Evolutionary conservation across 495 filamentous ascomycete genomes (phyloP).

Genomic region (Aspergillus haitiensis): DNA sequence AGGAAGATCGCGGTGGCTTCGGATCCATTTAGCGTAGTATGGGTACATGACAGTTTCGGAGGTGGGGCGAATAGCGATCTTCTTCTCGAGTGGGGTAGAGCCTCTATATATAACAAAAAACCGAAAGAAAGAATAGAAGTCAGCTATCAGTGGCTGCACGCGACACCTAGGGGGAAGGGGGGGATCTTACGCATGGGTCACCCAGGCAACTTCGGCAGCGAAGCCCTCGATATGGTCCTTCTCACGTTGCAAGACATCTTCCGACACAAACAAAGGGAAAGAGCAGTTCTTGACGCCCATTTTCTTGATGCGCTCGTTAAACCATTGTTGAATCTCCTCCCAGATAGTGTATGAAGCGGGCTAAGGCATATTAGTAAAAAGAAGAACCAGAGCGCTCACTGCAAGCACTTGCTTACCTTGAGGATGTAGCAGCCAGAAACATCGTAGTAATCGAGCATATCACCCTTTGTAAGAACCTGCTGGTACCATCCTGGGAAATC

Average conservation of each 20-base stretch:
- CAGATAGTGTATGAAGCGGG: constrained; percentile 84
- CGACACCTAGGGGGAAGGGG: background rate
- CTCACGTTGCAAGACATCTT: constrained; percentile 87
- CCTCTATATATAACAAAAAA: constrained; percentile 44
- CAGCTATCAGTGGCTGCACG: background rate
- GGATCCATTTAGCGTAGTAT: constrained; percentile 96
- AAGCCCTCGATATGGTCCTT: constrained; percentile 98
- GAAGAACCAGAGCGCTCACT: background rate
- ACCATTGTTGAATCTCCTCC: constrained; percentile 88
- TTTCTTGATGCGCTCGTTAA: constrained; percentile 80
- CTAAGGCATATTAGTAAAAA: constrained; percentile 33
- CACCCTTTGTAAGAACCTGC: constrained; percentile 90
- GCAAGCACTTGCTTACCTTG: constrained; percentile 48
- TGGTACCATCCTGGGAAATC: constrained; percentile 95
- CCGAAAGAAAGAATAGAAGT: constrained; percentile 3
- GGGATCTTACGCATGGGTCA: constrained; percentile 79
- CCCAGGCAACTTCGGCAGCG: constrained; percentile 97
- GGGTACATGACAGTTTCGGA: constrained; percentile 94
- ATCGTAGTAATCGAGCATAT: constrained; percentile 93
- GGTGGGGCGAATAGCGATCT: constrained; percentile 93
- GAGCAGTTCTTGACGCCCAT: constrained; percentile 92
- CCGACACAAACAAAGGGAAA: constrained; percentile 91
- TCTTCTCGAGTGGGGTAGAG: constrained; percentile 86
- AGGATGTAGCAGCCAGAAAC: constrained; percentile 95
- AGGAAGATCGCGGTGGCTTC: constrained; percentile 89